A percentile compares a stretch with the other conserved stretches of the same genome.
These are phyloP conservation scores for Fagopyrum homotropicum DNA, from an alignment of 148 eudicot genomes.

Conservation along the genomic window DNA sequence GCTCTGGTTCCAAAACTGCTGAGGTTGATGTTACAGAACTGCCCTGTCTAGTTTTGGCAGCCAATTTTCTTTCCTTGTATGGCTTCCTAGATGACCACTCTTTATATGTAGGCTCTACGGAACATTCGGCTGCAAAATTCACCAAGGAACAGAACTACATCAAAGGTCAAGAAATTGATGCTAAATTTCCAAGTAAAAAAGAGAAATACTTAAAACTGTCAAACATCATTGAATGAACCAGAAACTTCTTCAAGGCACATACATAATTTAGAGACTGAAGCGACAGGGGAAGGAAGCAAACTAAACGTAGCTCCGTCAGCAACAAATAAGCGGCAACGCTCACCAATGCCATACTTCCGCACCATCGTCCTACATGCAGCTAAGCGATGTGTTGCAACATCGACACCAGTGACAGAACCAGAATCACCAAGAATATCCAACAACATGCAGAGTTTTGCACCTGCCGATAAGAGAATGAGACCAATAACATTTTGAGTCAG, in stretches of 20 bases:
- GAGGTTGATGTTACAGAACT: conserved; percentile 22
- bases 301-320: conserved; percentile 86
- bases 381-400: conserved; percentile 83
- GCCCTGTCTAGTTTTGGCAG: conserved; percentile 46
- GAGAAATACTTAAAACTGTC: not conserved
- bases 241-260: conserved; percentile 17
- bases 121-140: conserved; percentile 39
- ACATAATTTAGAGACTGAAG: conserved; percentile 29
- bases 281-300: conserved; percentile 39
- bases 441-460: conserved; percentile 96
- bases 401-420: conserved; percentile 94
- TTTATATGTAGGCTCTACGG: conserved; percentile 34
- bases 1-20: conserved; percentile 49
- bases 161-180: conserved; percentile 2
- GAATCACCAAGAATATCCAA: conserved; percentile 78
- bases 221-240: not conserved
- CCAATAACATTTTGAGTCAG: not conserved
- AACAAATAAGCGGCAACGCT: conserved; percentile 90
- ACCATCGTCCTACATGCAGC: conserved; percentile 94
- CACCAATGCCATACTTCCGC: conserved; percentile 69
- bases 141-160: conserved; percentile 19
- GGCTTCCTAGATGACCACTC: conserved; percentile 91
- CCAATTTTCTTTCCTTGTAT: conserved; percentile 81
- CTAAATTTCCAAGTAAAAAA: not conserved
- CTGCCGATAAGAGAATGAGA: conserved; percentile 30